Conservation (phyloP, 2,329 filamentous ascomycete species). For the Rutstroemia sp. region DNA sequence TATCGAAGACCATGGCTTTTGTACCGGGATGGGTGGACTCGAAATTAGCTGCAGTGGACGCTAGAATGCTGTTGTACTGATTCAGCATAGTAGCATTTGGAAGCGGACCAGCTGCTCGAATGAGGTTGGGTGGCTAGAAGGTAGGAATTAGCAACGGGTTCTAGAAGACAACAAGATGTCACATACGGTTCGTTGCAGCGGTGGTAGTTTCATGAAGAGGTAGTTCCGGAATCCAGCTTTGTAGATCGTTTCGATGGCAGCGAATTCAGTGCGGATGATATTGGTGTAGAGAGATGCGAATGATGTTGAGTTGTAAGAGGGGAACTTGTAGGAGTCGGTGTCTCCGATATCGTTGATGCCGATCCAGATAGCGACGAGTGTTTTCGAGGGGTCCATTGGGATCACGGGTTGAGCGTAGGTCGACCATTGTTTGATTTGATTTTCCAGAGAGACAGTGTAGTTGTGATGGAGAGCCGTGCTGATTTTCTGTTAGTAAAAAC, state of each 20-base stretch:
- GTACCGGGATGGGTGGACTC: slow-evolving; percentile 25
- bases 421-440: slow-evolving; percentile 43
- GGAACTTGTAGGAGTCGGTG: slow-evolving; percentile 34
- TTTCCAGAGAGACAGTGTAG: slow-evolving; percentile 41
- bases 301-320: slow-evolving; percentile 32
- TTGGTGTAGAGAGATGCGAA: slow-evolving; percentile 39
- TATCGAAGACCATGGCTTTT: slow-evolving; percentile 38
- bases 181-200: slow-evolving; percentile 36
- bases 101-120: slow-evolving; percentile 28
- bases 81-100: slow-evolving; percentile 40
- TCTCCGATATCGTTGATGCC: slow-evolving; percentile 51
- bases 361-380: slow-evolving; percentile 46
- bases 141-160: background rate
- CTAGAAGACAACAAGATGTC: slow-evolving; percentile 11
- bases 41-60: slow-evolving; percentile 12
- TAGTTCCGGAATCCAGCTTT: slow-evolving; percentile 37
- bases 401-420: slow-evolving; percentile 31
- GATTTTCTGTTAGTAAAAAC: background rate
- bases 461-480: slow-evolving; percentile 44
- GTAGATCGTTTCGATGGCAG: slow-evolving; percentile 35
- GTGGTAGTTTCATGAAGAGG: slow-evolving; percentile 45
- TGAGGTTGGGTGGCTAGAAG: slow-evolving; percentile 18
- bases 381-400: slow-evolving; percentile 28
- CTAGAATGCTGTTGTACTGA: slow-evolving; percentile 37
- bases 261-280: slow-evolving; percentile 36